Evolutionary conservation across 768 basidiomycete genomes (phyloP).

Genomic region (Mycena rebaudengoi): DNA sequence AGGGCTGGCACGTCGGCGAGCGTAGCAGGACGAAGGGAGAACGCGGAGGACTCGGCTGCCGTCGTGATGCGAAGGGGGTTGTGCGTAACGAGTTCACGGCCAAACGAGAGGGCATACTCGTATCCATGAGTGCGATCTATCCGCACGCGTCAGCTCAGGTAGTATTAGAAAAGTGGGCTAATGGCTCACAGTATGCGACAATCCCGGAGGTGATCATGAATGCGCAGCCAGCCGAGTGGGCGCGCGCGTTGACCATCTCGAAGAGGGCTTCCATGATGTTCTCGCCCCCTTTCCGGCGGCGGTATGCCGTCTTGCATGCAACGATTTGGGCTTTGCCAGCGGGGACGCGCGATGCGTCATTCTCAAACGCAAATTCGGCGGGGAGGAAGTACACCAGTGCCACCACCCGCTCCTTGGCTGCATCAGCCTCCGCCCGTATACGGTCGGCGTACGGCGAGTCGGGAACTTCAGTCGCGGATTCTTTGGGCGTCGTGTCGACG

Average conservation of each 20-base stretch:
- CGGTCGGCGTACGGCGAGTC: neutral
- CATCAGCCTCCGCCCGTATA: neutral
- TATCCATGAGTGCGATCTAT: conserved; percentile 7
- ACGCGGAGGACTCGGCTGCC: neutral
- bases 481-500: neutral
- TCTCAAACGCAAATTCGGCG: neutral
- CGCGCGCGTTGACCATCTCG: conserved; percentile 1
- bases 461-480: no score
- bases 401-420: neutral
- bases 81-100: conserved; percentile 2
- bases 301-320: neutral
- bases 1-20: conserved; percentile 1
- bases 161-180: neutral
- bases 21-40: conserved; percentile 1
- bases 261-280: conserved; percentile 7
- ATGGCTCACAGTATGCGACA: neutral
- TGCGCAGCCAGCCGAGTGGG: neutral
- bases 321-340: neutral
- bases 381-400: neutral
- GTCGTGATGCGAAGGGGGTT: neutral
- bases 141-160: neutral
- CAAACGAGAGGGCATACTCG: conserved; percentile 6
- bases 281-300: neutral
- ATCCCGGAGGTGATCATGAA: neutral
- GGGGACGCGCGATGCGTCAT: neutral